Evolutionary conservation across 306 rosid species (phyloP).

Genomic region (Inga laurina): DNA sequence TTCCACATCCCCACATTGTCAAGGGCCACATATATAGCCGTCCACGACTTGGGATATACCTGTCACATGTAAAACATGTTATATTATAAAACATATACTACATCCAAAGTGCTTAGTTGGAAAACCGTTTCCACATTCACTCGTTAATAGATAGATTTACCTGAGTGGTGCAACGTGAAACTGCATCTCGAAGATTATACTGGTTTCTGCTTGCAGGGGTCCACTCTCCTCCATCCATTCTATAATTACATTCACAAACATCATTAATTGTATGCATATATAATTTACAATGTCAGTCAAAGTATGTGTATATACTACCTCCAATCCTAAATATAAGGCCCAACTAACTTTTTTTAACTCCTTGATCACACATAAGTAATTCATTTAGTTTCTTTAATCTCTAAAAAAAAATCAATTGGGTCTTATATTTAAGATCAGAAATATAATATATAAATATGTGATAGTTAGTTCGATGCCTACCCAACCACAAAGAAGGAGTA

Average conservation of each 20-base stretch:
- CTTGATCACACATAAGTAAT: no score
- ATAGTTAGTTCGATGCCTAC: constrained; percentile 37
- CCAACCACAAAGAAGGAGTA: constrained; percentile 94
- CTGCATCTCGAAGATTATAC: constrained; percentile 88
- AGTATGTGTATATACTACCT: background rate
- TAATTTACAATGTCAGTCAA: background rate
- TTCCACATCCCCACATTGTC: constrained; percentile 99
- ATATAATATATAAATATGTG: background rate
- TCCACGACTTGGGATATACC: constrained; percentile 94
- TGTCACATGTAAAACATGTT: background rate
- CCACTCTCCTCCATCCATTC: constrained; percentile 99
- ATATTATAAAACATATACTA: background rate
- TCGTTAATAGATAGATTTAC: background rate
- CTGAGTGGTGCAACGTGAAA: constrained; percentile 87
- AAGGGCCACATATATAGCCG: constrained; percentile 77
- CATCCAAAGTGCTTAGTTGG: background rate
- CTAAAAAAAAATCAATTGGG: no score
- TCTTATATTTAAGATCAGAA: no score
- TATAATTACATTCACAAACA: constrained; percentile 23
- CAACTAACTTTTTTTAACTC: no score
- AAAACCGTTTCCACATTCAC: background rate
- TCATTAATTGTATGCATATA: background rate
- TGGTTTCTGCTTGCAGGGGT: constrained; percentile 55
- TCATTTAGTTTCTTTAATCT: no score
- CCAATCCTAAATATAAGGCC: no score